Evolutionary conservation across 495 filamentous ascomycete genomes (phyloP), one percentile per base, ranked within the genome.

Genomic region (Lepraria neglecta): DNA sequence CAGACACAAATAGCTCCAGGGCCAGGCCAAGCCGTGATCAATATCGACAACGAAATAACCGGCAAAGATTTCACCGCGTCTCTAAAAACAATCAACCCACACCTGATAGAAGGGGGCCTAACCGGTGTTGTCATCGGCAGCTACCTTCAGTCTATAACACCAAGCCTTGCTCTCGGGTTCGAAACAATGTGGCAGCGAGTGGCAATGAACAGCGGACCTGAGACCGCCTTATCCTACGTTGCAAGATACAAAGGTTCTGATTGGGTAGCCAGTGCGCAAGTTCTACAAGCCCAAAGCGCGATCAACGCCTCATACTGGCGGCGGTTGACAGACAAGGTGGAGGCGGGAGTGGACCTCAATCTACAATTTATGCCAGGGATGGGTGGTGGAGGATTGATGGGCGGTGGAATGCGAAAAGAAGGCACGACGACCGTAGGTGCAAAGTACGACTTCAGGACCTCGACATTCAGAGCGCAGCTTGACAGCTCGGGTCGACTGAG

Each of bases 361-460:
- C 82, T 99, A 58, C 83, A 88, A 65, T 86, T 96, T 68, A 81
- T 83, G 38, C 90, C 90, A 55, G 76, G 77, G 48, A 62, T 73
- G 42, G 69, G 74, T 31, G 79, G 79, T 38, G 78, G 78, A 50
- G 79, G 76, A 35, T 71, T 85, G 66, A 84, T 94, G 85, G 88
- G 88, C 70, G 86, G 84, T 64, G 80, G 82, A 24, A 71, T 82
- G 53, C 82, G 82, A 67, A 90, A 89, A 69, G 92, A 97, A 67
- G 95, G 95, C 48, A 81, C 88, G 54, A 91, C 94, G 59, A 88
- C 91, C 45, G 80, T 97, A 67, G 95, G 94, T 69, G 91, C 90
- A 67, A 99, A 97, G 77, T 99, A 99, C 73, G 94, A 97, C 71
- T 99, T 99, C 85, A 82, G 90, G 61, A 86, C 89, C 70, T 92